Conservation (phyloP, 345 rosid species). For the Pugionium dolabratum region DNA sequence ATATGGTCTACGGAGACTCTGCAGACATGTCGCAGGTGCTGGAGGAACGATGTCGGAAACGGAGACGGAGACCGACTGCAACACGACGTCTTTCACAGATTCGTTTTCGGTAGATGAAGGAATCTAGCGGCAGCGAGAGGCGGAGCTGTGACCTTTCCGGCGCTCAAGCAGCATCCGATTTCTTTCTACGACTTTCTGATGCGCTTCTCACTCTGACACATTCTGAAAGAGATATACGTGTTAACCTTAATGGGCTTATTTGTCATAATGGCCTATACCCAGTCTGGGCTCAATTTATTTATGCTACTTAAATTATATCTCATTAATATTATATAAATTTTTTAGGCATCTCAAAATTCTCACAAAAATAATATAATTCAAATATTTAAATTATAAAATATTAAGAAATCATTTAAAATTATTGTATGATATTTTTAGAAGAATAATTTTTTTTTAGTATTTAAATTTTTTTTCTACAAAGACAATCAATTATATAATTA, state of each 20-base stretch:
- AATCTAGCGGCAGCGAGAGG: constrained; percentile 10
- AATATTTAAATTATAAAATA: no score
- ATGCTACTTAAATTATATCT: neutral
- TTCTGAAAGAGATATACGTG: constrained; percentile 11
- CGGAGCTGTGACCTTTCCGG: constrained; percentile 30
- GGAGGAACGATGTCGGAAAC: constrained; percentile 24
- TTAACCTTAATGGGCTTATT: constrained; percentile 14
- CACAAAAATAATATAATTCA: no score
- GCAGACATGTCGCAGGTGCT: constrained; percentile 37
- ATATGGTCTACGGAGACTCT: constrained; percentile 31
- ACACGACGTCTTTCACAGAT: constrained; percentile 61
- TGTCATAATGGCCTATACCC: neutral
- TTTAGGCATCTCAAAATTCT: no score
- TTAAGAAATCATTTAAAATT: no score
- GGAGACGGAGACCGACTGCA: constrained; percentile 54
- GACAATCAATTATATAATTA: no score
- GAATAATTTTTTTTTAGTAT: no score
- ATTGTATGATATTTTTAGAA: no score
- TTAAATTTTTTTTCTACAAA: no score
- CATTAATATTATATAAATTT: no score
- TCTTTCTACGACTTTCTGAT: constrained; percentile 12
- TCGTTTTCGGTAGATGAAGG: constrained; percentile 60
- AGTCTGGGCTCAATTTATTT: neutral
- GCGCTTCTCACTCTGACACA: neutral
- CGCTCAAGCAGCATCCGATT: constrained; percentile 69